Evolutionary conservation across 441 rosid species (phyloP), one percentile per base, ranked within the genome.

Genomic region (Sinapis alba): DNA sequence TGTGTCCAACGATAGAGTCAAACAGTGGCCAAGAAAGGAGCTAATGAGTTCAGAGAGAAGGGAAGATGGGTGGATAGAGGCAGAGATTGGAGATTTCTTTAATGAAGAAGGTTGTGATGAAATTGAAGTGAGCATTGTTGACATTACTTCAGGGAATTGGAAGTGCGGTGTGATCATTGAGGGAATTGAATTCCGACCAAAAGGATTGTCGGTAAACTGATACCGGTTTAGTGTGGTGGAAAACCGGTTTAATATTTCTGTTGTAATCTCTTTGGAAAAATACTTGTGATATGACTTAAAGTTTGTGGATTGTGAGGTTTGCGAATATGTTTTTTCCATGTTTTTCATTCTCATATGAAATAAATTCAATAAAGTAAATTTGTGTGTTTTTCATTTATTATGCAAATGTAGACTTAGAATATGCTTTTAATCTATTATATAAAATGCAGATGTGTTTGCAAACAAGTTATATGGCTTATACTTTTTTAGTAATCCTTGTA

Each of bases 141-240:
- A 83, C 30, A 57, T 69, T 41, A 72, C 69, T 26, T 0, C 9
- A 0, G 0, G 0, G 10, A 13, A 16, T 12, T 7, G 13, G 27
- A 80, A 73, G 67, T 0, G n/a, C 0, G 83, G 86, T 15, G 74
- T 84, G 41, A 28, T 85, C 61, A 27, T 85, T 2, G 75, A 83
- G 69, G 90, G 86, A 19, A 82, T 87, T 50, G 90, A 80, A 20
- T 62, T 87, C 12, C 68, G 86, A 56, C 86, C 84, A 41, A 69
- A 69, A 15, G 63, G 7, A 12, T 30, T 8, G 6, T 34, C 36
- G 16, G 64, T 66, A 11, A 66, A 16, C 7, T 18, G 11, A 13
- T 28, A 18, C 41, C 18, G 45, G 41, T 47, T 9, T 65, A 24
- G 1, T 28, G n/a, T 10, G 21, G 21, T 2, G 9, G 13, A 20